Conservation (phyloP, 768 basidiomycete genomes). For the Lactarius sanguifluus region DNA sequence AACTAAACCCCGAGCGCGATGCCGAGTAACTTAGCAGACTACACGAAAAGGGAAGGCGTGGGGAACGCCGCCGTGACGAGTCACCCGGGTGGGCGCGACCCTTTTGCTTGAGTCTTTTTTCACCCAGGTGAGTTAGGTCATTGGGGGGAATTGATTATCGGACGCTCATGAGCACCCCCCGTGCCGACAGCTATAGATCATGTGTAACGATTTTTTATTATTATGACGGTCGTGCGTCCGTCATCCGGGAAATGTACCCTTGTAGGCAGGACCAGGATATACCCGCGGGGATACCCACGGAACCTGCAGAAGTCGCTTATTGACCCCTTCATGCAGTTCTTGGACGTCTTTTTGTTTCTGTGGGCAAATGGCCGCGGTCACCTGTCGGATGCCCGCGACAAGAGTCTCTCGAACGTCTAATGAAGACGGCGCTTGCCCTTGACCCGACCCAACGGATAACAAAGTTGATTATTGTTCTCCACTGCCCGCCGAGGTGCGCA, state of each 20-base stretch:
- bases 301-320: slow-evolving; percentile 17
- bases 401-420: slow-evolving; percentile 16
- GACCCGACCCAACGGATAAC: slow-evolving; percentile 23
- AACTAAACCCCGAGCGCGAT: slow-evolving; percentile 39
- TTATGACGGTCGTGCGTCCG: slow-evolving; percentile 8
- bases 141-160: slow-evolving; percentile 7
- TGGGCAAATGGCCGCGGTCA: slow-evolving; percentile 26
- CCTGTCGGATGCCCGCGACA: slow-evolving; percentile 10
- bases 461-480: slow-evolving; percentile 24
- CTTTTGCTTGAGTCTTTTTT: neutral
- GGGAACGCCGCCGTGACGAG: neutral
- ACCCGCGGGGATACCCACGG: slow-evolving; percentile 27
- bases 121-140: slow-evolving; percentile 12
- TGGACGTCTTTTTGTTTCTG: slow-evolving; percentile 27
- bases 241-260: slow-evolving; percentile 24
- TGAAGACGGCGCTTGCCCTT: slow-evolving; percentile 22
- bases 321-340: slow-evolving; percentile 22
- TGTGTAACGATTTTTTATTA: slow-evolving; percentile 15
- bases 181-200: slow-evolving; percentile 17
- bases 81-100: neutral
- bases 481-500: slow-evolving; percentile 15
- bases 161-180: slow-evolving; percentile 13
- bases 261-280: slow-evolving; percentile 17
- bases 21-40: slow-evolving; percentile 11
- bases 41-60: neutral